Conservation (phyloP, 2,329 filamentous ascomycete species). For the Penicillium sp. region DNA sequence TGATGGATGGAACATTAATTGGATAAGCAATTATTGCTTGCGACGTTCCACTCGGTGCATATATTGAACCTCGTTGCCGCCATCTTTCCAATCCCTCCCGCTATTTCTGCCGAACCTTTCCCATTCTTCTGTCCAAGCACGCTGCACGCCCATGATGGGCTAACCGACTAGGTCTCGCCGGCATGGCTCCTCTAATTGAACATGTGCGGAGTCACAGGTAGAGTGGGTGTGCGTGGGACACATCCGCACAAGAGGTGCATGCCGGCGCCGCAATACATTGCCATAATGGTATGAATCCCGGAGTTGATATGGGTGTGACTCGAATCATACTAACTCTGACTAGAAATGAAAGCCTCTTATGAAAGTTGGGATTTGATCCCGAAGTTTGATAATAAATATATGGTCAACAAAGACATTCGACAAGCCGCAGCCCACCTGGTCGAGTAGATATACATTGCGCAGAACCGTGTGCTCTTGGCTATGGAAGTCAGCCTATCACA, state of each 20-base stretch:
- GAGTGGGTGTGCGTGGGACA: background rate
- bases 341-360: slow-evolving; percentile 18
- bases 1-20: slow-evolving; percentile 8
- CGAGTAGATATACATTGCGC: slow-evolving; percentile 1
- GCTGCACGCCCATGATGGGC: slow-evolving; percentile 1
- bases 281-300: slow-evolving; percentile 25
- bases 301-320: background rate
- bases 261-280: slow-evolving; percentile 30
- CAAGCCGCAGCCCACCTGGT: background rate
- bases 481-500: background rate
- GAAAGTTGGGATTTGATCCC: slow-evolving; percentile 1
- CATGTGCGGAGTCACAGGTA: background rate
- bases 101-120: slow-evolving; percentile 6
- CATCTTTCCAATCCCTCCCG: slow-evolving; percentile 9
- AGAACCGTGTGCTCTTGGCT: background rate
- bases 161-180: slow-evolving; percentile 21
- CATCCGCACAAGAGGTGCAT: slow-evolving; percentile 15
- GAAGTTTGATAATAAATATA: background rate
- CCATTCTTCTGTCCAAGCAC: slow-evolving; percentile 7
- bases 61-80: slow-evolving; percentile 8
- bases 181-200: slow-evolving; percentile 15
- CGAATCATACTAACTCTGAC: slow-evolving; percentile 18
- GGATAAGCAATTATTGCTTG: slow-evolving; percentile 3
- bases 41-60: slow-evolving; percentile 15
- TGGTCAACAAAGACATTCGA: background rate